Conservation (phyloP, 768 basidiomycete species). For the Termitomyces sp. region DNA sequence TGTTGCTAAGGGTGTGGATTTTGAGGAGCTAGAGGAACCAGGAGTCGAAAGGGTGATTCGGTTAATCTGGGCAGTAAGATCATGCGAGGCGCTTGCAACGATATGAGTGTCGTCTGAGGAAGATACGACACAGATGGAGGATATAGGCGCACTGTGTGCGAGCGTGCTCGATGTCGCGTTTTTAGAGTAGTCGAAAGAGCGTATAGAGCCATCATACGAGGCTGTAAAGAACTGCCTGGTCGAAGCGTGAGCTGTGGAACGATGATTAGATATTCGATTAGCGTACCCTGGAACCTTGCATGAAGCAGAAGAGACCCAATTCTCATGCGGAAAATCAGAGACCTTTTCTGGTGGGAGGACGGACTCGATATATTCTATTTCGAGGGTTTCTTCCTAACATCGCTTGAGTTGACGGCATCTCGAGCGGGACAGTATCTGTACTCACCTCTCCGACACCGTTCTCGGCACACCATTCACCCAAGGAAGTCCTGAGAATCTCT, state of each 20-base stretch:
- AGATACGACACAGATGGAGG: conserved; percentile 55
- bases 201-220: conserved; percentile 76
- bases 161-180: conserved; percentile 40
- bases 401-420: background rate
- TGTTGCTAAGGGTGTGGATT: conserved; percentile 46
- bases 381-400: conserved; percentile 77
- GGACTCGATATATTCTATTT: conserved; percentile 89
- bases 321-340: conserved; percentile 77
- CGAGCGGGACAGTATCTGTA: background rate
- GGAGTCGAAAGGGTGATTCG: conserved; percentile 25
- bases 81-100: conserved; percentile 72
- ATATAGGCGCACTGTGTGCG: conserved; percentile 62
- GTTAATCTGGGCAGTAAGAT: conserved; percentile 63
- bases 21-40: conserved; percentile 14
- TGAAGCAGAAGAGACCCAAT: conserved; percentile 87
- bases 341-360: conserved; percentile 82
- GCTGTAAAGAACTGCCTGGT: conserved; percentile 68
- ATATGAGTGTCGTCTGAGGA: conserved; percentile 26
- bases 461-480: conserved; percentile 72
- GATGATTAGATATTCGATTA: conserved; percentile 3
- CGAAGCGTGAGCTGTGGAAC: conserved; percentile 1
- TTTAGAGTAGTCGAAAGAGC: conserved; percentile 69
- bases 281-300: conserved; percentile 49
- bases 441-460: conserved; percentile 68
- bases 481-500: conserved; percentile 64